Conservation (phyloP, 78 protist genomes). For the Protostelium mycophagum region DNA sequence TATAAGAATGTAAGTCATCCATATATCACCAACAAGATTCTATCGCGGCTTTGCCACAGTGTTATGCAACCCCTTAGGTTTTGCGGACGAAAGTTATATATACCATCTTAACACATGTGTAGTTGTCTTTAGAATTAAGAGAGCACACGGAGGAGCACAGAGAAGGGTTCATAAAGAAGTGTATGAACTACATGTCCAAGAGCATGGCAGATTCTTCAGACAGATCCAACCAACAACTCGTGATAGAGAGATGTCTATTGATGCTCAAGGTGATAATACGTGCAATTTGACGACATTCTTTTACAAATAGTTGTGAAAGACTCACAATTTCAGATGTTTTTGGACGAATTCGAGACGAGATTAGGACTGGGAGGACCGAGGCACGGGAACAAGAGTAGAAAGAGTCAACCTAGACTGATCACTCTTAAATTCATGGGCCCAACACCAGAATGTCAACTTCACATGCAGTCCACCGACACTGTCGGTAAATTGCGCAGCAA, state of each 20-base stretch:
- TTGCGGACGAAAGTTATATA: no score
- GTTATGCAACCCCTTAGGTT: no score
- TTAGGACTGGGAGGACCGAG: not conserved
- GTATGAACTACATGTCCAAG: not conserved
- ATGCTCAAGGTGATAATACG: not conserved
- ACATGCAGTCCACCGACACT: not conserved
- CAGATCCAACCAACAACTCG: not conserved
- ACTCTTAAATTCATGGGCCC: not conserved
- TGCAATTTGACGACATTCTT: not conserved
- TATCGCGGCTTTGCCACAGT: no score
- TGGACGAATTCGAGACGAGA: not conserved
- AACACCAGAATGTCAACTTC: not conserved
- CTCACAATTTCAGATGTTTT: not conserved
- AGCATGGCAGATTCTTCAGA: no score
- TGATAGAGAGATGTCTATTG: not conserved
- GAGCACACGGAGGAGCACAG: not conserved
- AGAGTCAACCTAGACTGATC: not conserved
- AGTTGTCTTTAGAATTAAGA: not conserved
- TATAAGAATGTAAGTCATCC: conserved; percentile 24
- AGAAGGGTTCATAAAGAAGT: not conserved
- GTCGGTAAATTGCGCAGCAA: not conserved
- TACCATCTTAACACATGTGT: no score
- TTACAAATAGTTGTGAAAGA: not conserved
- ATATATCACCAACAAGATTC: not conserved
- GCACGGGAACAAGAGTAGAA: not conserved